Evolutionary conservation across 768 basidiomycete genomes (phyloP).

Genomic region (Serpula lacrymans): DNA sequence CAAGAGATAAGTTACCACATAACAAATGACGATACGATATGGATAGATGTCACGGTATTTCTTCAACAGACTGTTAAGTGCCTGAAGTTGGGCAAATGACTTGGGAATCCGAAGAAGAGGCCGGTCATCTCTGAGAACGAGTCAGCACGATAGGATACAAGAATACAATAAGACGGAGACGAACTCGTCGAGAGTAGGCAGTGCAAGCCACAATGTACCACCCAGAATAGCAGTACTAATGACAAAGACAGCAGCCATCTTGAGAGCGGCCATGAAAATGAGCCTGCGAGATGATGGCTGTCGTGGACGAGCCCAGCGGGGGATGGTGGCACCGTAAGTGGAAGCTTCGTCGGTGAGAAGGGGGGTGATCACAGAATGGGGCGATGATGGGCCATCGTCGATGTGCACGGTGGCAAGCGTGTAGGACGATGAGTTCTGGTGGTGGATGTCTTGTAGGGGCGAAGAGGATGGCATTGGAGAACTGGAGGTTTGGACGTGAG

Average conservation of each 20-base stretch:
- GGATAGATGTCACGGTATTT: slow-evolving; percentile 92
- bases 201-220: slow-evolving; percentile 73
- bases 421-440: slow-evolving; percentile 48
- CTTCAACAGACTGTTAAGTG: slow-evolving; percentile 79
- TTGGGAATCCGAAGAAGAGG: slow-evolving; percentile 78
- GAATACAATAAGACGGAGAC: slow-evolving; percentile 26
- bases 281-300: slow-evolving; percentile 48
- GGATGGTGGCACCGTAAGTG: slow-evolving; percentile 47
- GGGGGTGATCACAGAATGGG: slow-evolving; percentile 28
- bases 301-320: slow-evolving; percentile 21
- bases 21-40: slow-evolving; percentile 80
- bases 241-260: slow-evolving; percentile 78
- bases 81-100: slow-evolving; percentile 83
- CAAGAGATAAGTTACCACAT: slow-evolving; percentile 90
- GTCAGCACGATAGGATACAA: slow-evolving; percentile 7
- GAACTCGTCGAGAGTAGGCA: slow-evolving; percentile 77
- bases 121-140: slow-evolving; percentile 62
- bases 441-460: slow-evolving; percentile 12
- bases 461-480: slow-evolving; percentile 10
- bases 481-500: slow-evolving; percentile 3
- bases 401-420: slow-evolving; percentile 59
- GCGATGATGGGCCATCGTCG: slow-evolving; percentile 22
- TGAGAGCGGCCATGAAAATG: slow-evolving; percentile 76
- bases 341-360: slow-evolving; percentile 39
- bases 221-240: slow-evolving; percentile 68